A percentile compares a stretch with the other conserved stretches of the same genome.
phyloP scores from a whole-genome alignment of 2,329 filamentous ascomycete genomes.

The Penicillium sp. region DNA sequence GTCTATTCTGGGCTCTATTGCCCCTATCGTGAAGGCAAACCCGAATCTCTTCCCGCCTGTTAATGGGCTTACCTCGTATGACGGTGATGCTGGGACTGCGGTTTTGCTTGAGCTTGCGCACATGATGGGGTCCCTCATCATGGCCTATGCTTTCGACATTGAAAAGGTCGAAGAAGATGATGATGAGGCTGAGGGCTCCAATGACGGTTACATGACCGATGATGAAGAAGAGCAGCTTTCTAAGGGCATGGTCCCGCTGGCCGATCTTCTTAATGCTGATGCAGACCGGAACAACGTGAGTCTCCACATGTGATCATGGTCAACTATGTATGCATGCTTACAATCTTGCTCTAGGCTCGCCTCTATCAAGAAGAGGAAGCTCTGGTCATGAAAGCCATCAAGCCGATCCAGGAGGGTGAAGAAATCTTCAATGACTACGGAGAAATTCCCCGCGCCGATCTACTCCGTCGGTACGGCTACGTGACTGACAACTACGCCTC shows the following conservation, averaged over 20 bases:
- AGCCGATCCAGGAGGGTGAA: slow-evolving; percentile 63
- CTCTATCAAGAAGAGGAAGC: slow-evolving; percentile 56
- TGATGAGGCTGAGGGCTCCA: slow-evolving; percentile 49
- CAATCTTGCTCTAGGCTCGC: slow-evolving; percentile 43
- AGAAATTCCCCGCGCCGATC: slow-evolving; percentile 72
- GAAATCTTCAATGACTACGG: slow-evolving; percentile 90
- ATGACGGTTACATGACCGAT: slow-evolving; percentile 52
- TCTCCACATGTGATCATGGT: slow-evolving; percentile 3
- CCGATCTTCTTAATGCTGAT: slow-evolving; percentile 84
- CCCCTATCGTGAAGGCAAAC: slow-evolving; percentile 49
- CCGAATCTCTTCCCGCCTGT: slow-evolving; percentile 40
- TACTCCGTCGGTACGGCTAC: slow-evolving; percentile 81
- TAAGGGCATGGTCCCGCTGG: slow-evolving; percentile 87
- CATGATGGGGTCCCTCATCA: slow-evolving; percentile 79
- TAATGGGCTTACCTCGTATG: slow-evolving; percentile 39
- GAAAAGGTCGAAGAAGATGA: slow-evolving; percentile 56
- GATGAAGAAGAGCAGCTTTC: slow-evolving; percentile 62
- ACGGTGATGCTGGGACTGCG: slow-evolving; percentile 40
- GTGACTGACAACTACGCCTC: slow-evolving; percentile 71
- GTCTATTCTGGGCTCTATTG: slow-evolving; percentile 58
- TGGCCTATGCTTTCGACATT: slow-evolving; percentile 90
- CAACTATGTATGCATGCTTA: neutral
- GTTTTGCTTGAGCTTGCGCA: slow-evolving; percentile 60
- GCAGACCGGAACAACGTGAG: slow-evolving; percentile 73
- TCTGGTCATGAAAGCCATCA: slow-evolving; percentile 68